Evolutionary conservation across 2,329 filamentous ascomycete species (phyloP).

Genomic region (Alternaria sp.): DNA sequence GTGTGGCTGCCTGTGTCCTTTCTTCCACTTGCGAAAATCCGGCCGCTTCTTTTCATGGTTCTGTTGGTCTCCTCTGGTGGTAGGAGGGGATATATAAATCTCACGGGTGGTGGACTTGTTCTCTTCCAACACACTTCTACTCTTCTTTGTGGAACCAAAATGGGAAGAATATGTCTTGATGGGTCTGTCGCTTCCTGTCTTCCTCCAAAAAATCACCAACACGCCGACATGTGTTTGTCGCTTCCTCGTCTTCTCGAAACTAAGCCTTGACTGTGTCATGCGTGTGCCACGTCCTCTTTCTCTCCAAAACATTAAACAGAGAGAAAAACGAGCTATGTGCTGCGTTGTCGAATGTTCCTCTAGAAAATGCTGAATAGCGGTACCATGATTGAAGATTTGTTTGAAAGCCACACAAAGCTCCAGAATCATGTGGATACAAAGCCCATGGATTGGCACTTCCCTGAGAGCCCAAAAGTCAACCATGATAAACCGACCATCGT

Average conservation of each 20-base stretch:
- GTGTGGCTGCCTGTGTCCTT: not conserved
- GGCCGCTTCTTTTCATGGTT: not conserved
- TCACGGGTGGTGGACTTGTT: not conserved
- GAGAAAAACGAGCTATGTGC: no score
- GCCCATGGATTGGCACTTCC: not conserved
- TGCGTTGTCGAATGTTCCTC: not conserved
- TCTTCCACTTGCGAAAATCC: not conserved
- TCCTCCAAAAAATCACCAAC: accelerated
- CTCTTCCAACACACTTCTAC: not conserved
- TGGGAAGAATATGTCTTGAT: no score
- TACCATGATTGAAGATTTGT: no score
- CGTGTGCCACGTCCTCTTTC: no score
- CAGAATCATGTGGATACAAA: no score
- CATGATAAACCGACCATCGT: not conserved
- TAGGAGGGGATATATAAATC: not conserved
- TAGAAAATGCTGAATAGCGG: not conserved
- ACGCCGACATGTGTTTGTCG: not conserved
- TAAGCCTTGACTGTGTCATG: no score
- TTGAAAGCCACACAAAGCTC: no score
- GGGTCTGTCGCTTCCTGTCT: not conserved
- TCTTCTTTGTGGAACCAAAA: not conserved
- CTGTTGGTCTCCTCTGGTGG: not conserved
- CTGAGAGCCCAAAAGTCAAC: not conserved
- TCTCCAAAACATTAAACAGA: no score
- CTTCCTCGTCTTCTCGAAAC: not conserved